Conservation (phyloP, 495 filamentous ascomycete genomes). For the Penicillium canariense region DNA sequence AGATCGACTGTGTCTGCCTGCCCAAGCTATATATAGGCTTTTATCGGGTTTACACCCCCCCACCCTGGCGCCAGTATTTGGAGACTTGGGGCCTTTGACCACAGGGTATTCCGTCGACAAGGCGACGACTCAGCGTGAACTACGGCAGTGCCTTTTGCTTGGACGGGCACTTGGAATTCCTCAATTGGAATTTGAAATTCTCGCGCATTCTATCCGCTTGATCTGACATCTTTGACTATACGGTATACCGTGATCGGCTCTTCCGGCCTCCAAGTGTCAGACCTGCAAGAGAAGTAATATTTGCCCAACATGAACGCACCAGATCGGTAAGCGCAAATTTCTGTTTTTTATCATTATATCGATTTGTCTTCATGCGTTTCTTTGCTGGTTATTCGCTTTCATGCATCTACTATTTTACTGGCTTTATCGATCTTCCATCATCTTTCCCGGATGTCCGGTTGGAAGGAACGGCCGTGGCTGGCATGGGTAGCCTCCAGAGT, state of each 20-base stretch:
- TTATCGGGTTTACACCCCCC: too few species aligned
- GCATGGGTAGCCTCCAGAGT: not conserved
- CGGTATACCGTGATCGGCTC: too few species aligned
- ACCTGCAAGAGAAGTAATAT: too few species aligned
- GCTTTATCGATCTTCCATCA: not conserved
- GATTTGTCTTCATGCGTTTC: not conserved
- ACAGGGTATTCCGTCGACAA: not conserved
- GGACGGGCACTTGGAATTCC: too few species aligned
- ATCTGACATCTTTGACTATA: not conserved
- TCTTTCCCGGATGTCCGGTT: not conserved
- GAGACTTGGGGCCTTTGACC: not conserved
- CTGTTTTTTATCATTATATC: not conserved
- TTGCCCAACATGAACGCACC: slow-evolving; percentile 66
- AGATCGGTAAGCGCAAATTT: slow-evolving; percentile 52
- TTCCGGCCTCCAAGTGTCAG: too few species aligned
- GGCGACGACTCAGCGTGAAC: not conserved
- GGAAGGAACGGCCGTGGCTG: not conserved
- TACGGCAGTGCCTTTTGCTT: too few species aligned
- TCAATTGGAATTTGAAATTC: too few species aligned
- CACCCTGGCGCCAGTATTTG: too few species aligned
- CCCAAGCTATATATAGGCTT: not conserved
- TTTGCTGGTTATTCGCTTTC: too few species aligned
- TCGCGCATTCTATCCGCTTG: too few species aligned
- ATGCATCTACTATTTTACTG: not conserved
- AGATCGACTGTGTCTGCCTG: not conserved